Evolutionary conservation across 1,284 basidiomycete genomes (phyloP), one percentile per base, ranked within the genome.

Genomic region (Singerocomus rubriflavus): DNA sequence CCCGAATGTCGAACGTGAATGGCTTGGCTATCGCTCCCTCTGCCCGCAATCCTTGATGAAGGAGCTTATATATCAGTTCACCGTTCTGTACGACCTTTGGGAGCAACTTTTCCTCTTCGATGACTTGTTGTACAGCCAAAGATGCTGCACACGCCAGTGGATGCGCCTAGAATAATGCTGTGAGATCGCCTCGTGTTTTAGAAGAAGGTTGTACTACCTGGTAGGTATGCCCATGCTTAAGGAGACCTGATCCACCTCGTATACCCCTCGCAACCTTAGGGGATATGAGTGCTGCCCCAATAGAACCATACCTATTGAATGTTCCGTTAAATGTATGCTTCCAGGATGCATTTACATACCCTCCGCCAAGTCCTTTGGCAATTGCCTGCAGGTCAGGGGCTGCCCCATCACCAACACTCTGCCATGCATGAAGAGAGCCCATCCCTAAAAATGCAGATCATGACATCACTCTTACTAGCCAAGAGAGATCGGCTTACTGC

Each of bases 201-300:
- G 32, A 44, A 13, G 33, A 30, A 37, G 25, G 25, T 32, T 26
- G 34, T 43, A 59, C 21, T 59, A 80, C 85, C 74, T 92, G 90
- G 65, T 91, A 94, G 0, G 91, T 93, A 66, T 93, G 90, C 0
- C 91, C 91, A 64, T 93, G 90, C 64, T 87, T 87, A 78, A 84
- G 83, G 55, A 85, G 71, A 27, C 87, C 89, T 7, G 82, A 80
- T 34, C 80, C 74, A 50, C 76, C 77, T 8, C 78, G 74, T 52
- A 94, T 77, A 5, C 84, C 89, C 48, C 81, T 75, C 1, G 86
- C 82, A 33, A 94, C 78, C 50, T 75, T 76, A 57, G 83, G 77
- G n/a, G 80, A 84, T 65, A 92, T 77, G 38, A 93, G 77, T 5
- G 91, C 75, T 0, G 88, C 91, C 12, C 88, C 88, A 46, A 93